phyloP scores from a whole-genome alignment of 306 rosid genomes.

The Dalbergia oliveri region DNA sequence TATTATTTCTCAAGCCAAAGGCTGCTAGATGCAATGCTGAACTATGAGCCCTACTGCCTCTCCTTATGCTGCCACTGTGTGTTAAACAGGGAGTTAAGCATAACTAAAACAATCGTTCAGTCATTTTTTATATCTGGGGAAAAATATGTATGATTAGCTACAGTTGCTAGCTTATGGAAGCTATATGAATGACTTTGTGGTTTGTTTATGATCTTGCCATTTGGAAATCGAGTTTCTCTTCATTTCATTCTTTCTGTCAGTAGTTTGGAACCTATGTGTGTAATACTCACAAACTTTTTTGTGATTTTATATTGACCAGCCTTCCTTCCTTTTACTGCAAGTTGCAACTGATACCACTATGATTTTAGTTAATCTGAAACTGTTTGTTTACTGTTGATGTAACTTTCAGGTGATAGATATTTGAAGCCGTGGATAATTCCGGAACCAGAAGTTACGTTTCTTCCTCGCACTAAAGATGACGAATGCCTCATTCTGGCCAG shows the following conservation, averaged over 20 bases:
- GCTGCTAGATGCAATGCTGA: background rate
- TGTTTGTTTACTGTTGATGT: conserved; percentile 11
- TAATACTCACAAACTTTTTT: background rate
- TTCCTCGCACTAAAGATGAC: conserved; percentile 80
- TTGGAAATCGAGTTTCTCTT: background rate
- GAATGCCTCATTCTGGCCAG: conserved; percentile 90
- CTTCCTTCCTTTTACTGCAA: conserved; percentile 6
- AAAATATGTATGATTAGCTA: background rate
- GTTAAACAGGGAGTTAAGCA: background rate
- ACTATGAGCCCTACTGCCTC: background rate
- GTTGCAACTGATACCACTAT: conserved; percentile 6
- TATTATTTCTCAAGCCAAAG: conserved; percentile 19
- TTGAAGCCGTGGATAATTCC: conserved; percentile 94
- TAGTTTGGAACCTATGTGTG: background rate
- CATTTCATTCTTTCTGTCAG: background rate
- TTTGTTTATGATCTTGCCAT: conserved; percentile 16
- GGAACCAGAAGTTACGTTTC: conserved; percentile 82
- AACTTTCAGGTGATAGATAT: conserved; percentile 85
- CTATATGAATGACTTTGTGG: background rate
- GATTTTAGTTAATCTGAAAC: conserved; percentile 10
- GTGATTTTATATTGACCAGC: background rate
- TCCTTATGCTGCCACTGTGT: background rate
- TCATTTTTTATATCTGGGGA: background rate
- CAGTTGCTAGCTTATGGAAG: background rate
- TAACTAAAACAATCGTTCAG: background rate